phyloP scores from a whole-genome alignment of 441 rosid genomes.

The Adansonia grandidieri region DNA sequence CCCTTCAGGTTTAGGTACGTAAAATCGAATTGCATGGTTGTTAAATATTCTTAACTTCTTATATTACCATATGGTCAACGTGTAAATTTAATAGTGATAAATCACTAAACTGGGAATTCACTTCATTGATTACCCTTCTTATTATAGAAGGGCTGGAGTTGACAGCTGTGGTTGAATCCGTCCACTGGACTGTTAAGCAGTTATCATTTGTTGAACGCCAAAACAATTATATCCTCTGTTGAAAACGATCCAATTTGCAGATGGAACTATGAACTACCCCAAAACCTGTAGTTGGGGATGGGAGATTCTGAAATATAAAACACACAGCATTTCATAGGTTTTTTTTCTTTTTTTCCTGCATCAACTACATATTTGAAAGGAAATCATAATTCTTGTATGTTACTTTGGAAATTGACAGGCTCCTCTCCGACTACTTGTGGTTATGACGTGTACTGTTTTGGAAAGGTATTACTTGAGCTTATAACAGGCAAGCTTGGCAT shows the following conservation, averaged over 20 bases:
- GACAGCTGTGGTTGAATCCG: too few relatives aligned
- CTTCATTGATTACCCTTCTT: not conserved
- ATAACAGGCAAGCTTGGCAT: slow-evolving; percentile 74
- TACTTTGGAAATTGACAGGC: slow-evolving; percentile 43
- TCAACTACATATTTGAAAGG: not conserved
- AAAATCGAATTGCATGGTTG: slow-evolving; percentile 8
- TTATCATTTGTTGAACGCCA: not conserved
- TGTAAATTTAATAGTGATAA: not conserved
- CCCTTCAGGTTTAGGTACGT: slow-evolving; percentile 41
- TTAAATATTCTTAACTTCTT: slow-evolving; percentile 2
- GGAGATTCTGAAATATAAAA: not conserved
- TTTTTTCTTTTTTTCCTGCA: slow-evolving; percentile 1
- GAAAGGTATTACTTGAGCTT: slow-evolving; percentile 63
- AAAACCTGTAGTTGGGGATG: not conserved
- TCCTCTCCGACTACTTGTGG: slow-evolving; percentile 46
- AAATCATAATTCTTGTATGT: slow-evolving; percentile 26
- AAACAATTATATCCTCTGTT: not conserved
- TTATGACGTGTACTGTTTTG: slow-evolving; percentile 70
- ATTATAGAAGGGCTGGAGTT: not conserved
- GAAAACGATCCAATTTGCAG: not conserved
- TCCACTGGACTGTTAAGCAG: not conserved
- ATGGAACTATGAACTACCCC: not conserved
- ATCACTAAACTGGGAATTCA: slow-evolving; percentile 10
- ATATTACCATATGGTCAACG: not conserved
- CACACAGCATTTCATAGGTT: not conserved